phyloP scores from a whole-genome alignment of 306 rosid species.

The Castanea mollissima region DNA sequence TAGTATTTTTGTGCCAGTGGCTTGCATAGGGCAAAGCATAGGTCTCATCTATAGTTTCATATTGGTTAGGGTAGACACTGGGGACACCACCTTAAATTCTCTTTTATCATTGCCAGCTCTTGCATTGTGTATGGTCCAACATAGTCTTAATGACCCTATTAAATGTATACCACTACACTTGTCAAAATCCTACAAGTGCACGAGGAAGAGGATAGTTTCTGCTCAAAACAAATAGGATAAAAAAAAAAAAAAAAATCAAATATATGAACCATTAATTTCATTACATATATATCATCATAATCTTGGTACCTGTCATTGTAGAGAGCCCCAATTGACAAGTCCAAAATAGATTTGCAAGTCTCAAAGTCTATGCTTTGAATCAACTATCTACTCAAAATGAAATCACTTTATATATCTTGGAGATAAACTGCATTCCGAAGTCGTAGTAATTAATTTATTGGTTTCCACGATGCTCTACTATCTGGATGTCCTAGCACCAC shows the following conservation, averaged over 20 bases:
- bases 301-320: background rate
- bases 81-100: constrained; percentile 73
- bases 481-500: too few species aligned
- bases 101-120: constrained; percentile 75
- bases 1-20: constrained; percentile 17
- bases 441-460: too few species aligned
- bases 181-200: constrained; percentile 37
- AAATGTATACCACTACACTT: constrained; percentile 48
- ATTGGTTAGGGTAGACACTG: constrained; percentile 45
- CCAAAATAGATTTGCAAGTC: too few species aligned
- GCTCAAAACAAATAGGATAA: background rate
- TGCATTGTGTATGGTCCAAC: constrained; percentile 62
- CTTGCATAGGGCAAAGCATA: constrained; percentile 23
- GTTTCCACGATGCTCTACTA: too few species aligned
- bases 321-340: constrained; percentile 5
- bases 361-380: too few species aligned
- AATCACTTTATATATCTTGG: too few species aligned
- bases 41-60: constrained; percentile 34
- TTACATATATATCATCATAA: background rate
- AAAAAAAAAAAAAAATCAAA: background rate
- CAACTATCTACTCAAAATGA: too few species aligned
- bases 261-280: constrained; percentile 6
- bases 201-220: constrained; percentile 40
- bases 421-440: too few species aligned
- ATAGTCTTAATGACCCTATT: constrained; percentile 56